Evolutionary conservation across 371 early-diverging fungal species (phyloP), one percentile per base, ranked within the genome.

Genomic region (Saksenaea vasiformis): DNA sequence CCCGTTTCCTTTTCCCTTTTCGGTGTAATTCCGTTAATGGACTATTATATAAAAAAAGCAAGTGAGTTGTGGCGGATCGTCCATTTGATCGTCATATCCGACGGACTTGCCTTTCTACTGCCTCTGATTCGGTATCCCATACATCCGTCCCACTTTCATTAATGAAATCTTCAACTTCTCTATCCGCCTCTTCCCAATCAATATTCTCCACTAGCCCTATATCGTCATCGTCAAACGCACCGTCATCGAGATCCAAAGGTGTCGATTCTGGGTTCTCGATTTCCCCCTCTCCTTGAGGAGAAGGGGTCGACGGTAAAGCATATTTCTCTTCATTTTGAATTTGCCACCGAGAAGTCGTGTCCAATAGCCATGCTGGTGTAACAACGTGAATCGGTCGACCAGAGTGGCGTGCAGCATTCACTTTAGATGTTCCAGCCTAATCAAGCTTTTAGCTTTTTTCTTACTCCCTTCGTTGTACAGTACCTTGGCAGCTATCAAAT

Each of bases 401-500:
- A 43, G 78, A 72, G 38, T 69, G 68, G 37, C 65, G 56, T 35
- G 90, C 89, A 41, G 76, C 78, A 37, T 84, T 82, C 3, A 85
- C 87, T 69, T 91, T 90, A 14, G 71, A 72, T 0, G 85, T 87
- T 14, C 80, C 85, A 26, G 64, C 71, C 87, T 84, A 67, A 15
- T 24, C 37, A 56, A 58, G 38, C 55, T 60, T 43, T 60, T 31
- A 31, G 3, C 34, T 13, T 39, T 61, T 41, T 51, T 54, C 1
- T 11, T 14, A 22, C n/a, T n/a, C 1, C 22, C 22, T 5, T 3
- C 0, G 10, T 22, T 19, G 51, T 22, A 19, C 22, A 47, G 22
- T 56, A 65, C 91, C 76, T 88, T 87, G n/a, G 83, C 82, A 14
- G 93, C 91, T 31, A 95, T 82, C 4, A 95, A 73, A 65, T 95